A percentile compares a stretch with the other conserved stretches of the same genome.
These are phyloP conservation scores for Phytophthora pistaciae DNA, from an alignment of 352 stramenopile species.

Conservation along the genomic window DNA sequence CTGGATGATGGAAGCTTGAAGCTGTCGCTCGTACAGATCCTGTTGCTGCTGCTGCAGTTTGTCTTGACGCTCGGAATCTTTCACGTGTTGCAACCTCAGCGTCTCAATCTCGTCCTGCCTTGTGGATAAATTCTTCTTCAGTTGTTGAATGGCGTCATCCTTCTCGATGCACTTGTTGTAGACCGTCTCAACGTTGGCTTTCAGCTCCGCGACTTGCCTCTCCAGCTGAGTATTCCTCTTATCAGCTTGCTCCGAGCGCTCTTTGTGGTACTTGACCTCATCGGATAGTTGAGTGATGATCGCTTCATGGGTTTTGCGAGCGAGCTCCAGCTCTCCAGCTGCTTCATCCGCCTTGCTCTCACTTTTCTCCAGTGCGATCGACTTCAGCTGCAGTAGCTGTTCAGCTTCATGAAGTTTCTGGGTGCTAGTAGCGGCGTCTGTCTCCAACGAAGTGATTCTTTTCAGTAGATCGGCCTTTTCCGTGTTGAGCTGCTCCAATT, in stretches of 20 bases:
- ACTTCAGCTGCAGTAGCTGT: constrained; percentile 17
- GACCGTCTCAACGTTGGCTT: constrained; percentile 47
- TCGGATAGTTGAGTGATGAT: constrained; percentile 23
- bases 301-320: constrained; percentile 25
- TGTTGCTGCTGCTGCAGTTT: constrained; percentile 66
- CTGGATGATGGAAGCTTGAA: constrained; percentile 63
- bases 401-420: constrained; percentile 29
- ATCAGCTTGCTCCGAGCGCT: constrained; percentile 41
- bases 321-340: constrained; percentile 24
- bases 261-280: constrained; percentile 42
- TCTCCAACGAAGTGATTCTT: constrained; percentile 14
- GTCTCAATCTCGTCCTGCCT: constrained; percentile 64
- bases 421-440: background rate
- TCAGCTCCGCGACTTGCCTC: constrained; percentile 55
- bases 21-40: constrained; percentile 62
- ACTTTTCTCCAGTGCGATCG: constrained; percentile 24
- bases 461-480: constrained; percentile 31
- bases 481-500: constrained; percentile 21
- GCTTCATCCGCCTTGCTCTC: constrained; percentile 11
- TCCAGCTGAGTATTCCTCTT: constrained; percentile 50
- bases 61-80: constrained; percentile 62
- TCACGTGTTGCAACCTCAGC: constrained; percentile 53
- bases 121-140: constrained; percentile 51
- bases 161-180: constrained; percentile 70
- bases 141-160: constrained; percentile 62